A percentile compares a stretch with the other conserved stretches of the same genome.
Conservation (phyloP, 306 rosid species). For the Vachellia collinsii region DNA sequence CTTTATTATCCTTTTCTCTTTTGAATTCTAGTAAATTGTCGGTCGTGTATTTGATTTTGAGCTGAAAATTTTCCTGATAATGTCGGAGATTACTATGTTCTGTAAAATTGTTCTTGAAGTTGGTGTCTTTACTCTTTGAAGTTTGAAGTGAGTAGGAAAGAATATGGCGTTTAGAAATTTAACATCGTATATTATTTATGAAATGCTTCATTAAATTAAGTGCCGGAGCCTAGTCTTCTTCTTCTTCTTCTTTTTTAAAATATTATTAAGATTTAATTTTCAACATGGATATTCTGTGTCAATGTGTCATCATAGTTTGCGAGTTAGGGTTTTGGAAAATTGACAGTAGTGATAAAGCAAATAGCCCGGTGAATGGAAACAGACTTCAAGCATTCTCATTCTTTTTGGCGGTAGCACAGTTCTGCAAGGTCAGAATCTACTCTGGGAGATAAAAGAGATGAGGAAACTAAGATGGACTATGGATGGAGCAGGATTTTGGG, state of each 20-base stretch:
- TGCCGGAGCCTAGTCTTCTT: background rate
- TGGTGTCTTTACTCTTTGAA: background rate
- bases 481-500: conserved; percentile 84
- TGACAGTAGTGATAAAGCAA: background rate
- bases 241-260: too few relatives aligned
- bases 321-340: background rate
- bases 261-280: background rate
- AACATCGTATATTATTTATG: background rate
- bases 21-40: background rate
- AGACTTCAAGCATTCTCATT: background rate
- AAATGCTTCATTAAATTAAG: background rate
- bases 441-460: conserved; percentile 41
- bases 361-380: background rate
- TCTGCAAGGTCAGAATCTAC: background rate
- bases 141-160: background rate
- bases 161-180: background rate
- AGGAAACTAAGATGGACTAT: conserved; percentile 89
- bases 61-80: background rate
- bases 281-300: background rate
- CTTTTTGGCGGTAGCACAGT: background rate
- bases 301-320: background rate
- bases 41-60: background rate
- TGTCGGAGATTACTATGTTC: background rate
- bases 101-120: background rate
- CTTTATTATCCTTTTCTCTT: background rate